Percentiles rank a stretch among this genome's conserved stretches.
These are phyloP conservation scores for Lathyrus aphaca DNA, from an alignment of 306 rosid genomes.

Conservation along the genomic window DNA sequence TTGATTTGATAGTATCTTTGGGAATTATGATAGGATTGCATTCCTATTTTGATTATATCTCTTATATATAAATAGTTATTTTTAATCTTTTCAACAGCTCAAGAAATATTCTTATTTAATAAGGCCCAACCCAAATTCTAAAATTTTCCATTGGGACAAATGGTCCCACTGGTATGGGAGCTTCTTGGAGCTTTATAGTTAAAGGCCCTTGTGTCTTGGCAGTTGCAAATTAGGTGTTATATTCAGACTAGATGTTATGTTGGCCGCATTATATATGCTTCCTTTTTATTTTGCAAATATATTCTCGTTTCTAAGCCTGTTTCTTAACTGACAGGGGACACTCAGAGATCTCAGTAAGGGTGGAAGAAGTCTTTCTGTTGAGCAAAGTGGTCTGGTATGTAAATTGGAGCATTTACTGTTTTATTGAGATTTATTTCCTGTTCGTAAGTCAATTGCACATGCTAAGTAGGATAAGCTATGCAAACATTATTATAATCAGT, in stretches of 20 bases:
- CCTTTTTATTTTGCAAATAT: conserved; percentile 19
- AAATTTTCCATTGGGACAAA: background rate
- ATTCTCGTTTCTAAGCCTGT: conserved; percentile 38
- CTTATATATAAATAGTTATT: too few relatives aligned
- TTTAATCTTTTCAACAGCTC: too few relatives aligned
- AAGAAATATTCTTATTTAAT: too few relatives aligned
- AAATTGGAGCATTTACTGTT: conserved; percentile 24
- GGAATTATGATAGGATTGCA: too few relatives aligned
- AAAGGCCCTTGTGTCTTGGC: background rate
- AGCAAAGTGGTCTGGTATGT: conserved; percentile 74
- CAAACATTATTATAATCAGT: conserved; percentile 16
- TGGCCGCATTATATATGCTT: conserved; percentile 18
- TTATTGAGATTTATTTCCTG: background rate
- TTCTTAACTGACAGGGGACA: conserved; percentile 76
- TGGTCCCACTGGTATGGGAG: conserved; percentile 14
- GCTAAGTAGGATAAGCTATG: conserved; percentile 21
- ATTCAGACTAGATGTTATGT: conserved; percentile 28
- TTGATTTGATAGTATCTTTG: too few relatives aligned
- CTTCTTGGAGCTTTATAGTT: conserved; percentile 13
- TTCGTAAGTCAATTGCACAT: conserved; percentile 14
- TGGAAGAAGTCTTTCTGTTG: conserved; percentile 66
- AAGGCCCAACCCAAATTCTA: too few relatives aligned
- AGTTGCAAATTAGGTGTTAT: conserved; percentile 21
- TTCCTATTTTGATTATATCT: too few relatives aligned
- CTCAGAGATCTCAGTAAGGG: conserved; percentile 97